Conservation (phyloP, 75 land plant species). For the Pseudotsuga menziesii region DNA sequence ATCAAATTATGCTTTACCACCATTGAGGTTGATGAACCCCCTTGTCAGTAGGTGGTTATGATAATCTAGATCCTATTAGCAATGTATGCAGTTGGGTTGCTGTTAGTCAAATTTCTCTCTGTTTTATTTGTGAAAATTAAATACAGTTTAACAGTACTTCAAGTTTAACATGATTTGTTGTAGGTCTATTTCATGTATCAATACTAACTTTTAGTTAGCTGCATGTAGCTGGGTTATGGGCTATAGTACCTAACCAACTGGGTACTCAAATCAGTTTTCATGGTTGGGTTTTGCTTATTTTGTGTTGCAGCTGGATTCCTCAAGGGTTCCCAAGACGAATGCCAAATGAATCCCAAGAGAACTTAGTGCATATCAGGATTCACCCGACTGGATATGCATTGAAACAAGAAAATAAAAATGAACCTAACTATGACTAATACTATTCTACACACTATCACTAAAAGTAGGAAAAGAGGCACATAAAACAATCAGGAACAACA, state of each 20-base stretch:
- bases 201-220: neutral
- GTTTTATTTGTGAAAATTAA: neutral
- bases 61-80: neutral
- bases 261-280: neutral
- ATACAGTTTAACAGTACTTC: too few species aligned
- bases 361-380: neutral
- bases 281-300: neutral
- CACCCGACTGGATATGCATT: neutral
- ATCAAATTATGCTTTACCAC: neutral
- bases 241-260: neutral
- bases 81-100: neutral
- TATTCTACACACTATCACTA: too few species aligned
- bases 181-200: neutral
- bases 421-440: neutral
- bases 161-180: neutral
- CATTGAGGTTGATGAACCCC: neutral
- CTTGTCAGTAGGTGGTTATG: neutral
- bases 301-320: neutral
- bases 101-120: neutral
- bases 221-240: neutral
- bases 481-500: too few species aligned
- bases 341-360: constrained; percentile 6
- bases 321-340: neutral
- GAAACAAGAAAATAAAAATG: neutral
- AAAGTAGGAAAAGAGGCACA: too few species aligned